A percentile compares a stretch with the other conserved stretches of the same genome.
phyloP scores from a whole-genome alignment of 805 yeast species.

The Candida sithepensis region DNA sequence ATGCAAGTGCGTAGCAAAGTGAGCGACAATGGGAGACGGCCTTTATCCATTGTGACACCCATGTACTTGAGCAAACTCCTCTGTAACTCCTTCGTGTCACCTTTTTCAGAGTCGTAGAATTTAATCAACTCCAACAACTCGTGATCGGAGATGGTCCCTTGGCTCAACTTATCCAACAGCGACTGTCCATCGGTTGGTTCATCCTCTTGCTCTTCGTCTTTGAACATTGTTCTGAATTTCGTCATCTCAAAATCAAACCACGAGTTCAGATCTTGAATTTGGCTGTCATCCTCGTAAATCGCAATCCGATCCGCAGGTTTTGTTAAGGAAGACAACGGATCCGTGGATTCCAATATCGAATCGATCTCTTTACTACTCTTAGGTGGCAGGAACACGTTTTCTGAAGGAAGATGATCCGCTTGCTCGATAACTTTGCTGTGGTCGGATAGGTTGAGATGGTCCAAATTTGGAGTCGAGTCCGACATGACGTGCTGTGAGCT shows the following conservation, averaged over 20 bases:
- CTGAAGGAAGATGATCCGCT: constrained; percentile 5
- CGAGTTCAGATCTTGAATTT: constrained; percentile 12
- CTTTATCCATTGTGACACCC: constrained; percentile 4
- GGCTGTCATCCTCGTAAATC: constrained; percentile 20
- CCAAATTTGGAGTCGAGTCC: constrained; percentile 19
- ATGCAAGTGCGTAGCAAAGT: constrained; percentile 16
- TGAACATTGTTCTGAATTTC: constrained; percentile 2
- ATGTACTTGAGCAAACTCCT: constrained; percentile 10
- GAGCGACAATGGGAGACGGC: constrained; percentile 11
- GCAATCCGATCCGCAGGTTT: constrained; percentile 13
- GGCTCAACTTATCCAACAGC: constrained; percentile 13
- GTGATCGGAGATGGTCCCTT: constrained; percentile 6
- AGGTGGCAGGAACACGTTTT: background rate
- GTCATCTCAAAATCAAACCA: constrained; percentile 21
- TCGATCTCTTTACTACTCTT: constrained; percentile 7
- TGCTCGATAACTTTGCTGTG: constrained; percentile 2
- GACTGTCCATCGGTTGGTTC: background rate
- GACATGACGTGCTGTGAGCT: constrained; percentile 10
- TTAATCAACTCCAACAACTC: constrained; percentile 15
- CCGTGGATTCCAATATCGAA: constrained; percentile 19
- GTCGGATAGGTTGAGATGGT: constrained; percentile 16
- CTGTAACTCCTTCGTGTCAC: constrained; percentile 9
- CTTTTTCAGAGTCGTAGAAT: constrained; percentile 4
- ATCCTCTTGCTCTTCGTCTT: background rate
- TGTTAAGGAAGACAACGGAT: constrained; percentile 23